A percentile compares a stretch with the other conserved stretches of the same genome.
Evolutionary conservation across 306 rosid genomes (phyloP).

Genomic region (Cyclanthera cordifolia): DNA sequence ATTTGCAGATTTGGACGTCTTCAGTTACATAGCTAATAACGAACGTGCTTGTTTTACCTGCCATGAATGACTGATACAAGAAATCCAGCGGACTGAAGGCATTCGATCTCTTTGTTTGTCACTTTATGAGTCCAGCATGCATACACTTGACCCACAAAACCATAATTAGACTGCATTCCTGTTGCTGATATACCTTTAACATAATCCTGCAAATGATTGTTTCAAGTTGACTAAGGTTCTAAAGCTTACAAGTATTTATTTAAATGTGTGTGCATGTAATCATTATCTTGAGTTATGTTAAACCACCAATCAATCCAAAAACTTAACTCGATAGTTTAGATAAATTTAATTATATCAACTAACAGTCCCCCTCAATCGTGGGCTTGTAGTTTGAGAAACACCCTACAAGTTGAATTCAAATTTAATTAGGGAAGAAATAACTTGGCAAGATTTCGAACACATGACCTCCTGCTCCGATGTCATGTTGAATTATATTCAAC

Average conservation of each 20-base stretch:
- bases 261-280: background rate
- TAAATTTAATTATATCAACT: no score
- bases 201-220: conserved; percentile 54
- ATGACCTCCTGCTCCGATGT: no score
- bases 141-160: conserved; percentile 76
- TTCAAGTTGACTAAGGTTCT: conserved; percentile 14
- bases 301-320: no score
- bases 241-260: background rate
- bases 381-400: no score
- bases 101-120: conserved; percentile 53
- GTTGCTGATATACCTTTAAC: conserved; percentile 64
- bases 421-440: no score
- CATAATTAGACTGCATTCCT: conserved; percentile 76
- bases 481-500: no score
- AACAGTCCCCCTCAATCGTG: no score
- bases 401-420: no score
- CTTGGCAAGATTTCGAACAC: no score
- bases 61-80: conserved; percentile 87
- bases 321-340: no score
- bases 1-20: background rate
- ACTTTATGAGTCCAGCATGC: conserved; percentile 90
- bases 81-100: conserved; percentile 59
- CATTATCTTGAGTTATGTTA: no score
- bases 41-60: conserved; percentile 37
- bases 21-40: background rate